phyloP scores from a whole-genome alignment of 768 basidiomycete genomes.

The Grammothele lineata region DNA sequence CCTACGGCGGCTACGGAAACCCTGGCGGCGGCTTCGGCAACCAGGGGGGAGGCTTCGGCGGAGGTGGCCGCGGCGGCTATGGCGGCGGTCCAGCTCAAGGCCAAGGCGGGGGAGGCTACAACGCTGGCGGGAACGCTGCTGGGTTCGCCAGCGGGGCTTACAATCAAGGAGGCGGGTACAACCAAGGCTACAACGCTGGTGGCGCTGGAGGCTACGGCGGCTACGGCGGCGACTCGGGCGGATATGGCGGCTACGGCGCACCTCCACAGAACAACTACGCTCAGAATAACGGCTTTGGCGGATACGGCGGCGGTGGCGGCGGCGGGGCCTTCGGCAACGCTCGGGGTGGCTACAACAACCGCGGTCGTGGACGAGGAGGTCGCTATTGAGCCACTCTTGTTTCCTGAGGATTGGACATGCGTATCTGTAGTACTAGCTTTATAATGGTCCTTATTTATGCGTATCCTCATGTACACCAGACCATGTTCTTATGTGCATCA shows the following conservation, averaged over 20 bases:
- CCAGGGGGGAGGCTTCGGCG: constrained; percentile 23
- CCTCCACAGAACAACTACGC: constrained; percentile 10
- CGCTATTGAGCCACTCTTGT: constrained; percentile 32
- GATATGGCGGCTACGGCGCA: constrained; percentile 15
- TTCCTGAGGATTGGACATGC: too few species aligned
- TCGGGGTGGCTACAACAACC: constrained; percentile 21
- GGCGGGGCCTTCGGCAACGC: constrained; percentile 12
- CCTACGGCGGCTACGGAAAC: constrained; percentile 12
- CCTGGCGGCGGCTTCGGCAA: constrained; percentile 20
- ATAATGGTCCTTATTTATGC: neutral
- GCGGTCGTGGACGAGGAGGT: constrained; percentile 49
- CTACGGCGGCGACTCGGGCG: constrained; percentile 25
- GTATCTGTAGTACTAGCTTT: constrained; percentile 12
- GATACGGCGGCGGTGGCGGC: too few species aligned
- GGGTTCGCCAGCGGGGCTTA: constrained; percentile 27
- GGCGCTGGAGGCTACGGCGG: constrained; percentile 34
- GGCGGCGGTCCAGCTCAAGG: constrained; percentile 22
- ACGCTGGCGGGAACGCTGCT: constrained; percentile 26
- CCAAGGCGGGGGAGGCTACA: constrained; percentile 21
- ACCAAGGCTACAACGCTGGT: constrained; percentile 23
- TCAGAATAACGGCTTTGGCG: constrained; percentile 16
- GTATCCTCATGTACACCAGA: neutral
- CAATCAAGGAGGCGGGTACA: constrained; percentile 28
- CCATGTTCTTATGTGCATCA: neutral
- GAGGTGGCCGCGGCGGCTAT: constrained; percentile 29